Evolutionary conservation across 805 yeast genomes (phyloP).

Genomic region (Candida vaughaniae): DNA sequence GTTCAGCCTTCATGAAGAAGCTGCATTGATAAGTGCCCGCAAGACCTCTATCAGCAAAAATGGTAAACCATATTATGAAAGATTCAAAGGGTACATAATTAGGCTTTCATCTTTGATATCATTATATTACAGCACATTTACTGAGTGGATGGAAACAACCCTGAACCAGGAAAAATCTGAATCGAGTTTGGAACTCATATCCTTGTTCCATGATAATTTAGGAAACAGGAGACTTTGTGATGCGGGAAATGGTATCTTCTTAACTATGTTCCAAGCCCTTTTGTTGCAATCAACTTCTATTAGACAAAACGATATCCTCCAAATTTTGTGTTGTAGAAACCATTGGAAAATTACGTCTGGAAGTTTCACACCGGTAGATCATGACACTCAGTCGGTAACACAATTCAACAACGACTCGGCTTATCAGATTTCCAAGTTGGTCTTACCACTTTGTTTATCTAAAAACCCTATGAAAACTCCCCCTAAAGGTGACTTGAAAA

Average conservation of each 20-base stretch:
- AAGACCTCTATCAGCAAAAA: slow-evolving; percentile 41
- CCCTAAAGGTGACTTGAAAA: slow-evolving; percentile 70
- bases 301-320: slow-evolving; percentile 66
- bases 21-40: slow-evolving; percentile 35
- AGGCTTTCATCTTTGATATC: slow-evolving; percentile 36
- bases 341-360: slow-evolving; percentile 64
- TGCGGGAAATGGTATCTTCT: slow-evolving; percentile 57
- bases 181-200: slow-evolving; percentile 37
- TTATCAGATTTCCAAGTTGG: slow-evolving; percentile 42
- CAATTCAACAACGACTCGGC: slow-evolving; percentile 30
- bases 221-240: slow-evolving; percentile 74
- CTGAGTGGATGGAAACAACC: too few species aligned
- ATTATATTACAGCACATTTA: slow-evolving; percentile 28
- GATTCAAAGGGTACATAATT: slow-evolving; percentile 46
- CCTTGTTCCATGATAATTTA: slow-evolving; percentile 67
- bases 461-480: slow-evolving; percentile 58
- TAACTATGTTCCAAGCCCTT: slow-evolving; percentile 57
- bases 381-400: slow-evolving; percentile 39
- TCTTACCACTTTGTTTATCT: slow-evolving; percentile 54
- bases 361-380: slow-evolving; percentile 64
- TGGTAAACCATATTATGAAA: slow-evolving; percentile 43
- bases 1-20: slow-evolving; percentile 54
- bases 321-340: slow-evolving; percentile 74
- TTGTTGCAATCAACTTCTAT: slow-evolving; percentile 34
- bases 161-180: not conserved